A percentile compares a stretch with the other conserved stretches of the same genome.
These are phyloP conservation scores for Amylostereum areolatum DNA, from an alignment of 1,284 basidiomycete genomes.

Conservation along the genomic window DNA sequence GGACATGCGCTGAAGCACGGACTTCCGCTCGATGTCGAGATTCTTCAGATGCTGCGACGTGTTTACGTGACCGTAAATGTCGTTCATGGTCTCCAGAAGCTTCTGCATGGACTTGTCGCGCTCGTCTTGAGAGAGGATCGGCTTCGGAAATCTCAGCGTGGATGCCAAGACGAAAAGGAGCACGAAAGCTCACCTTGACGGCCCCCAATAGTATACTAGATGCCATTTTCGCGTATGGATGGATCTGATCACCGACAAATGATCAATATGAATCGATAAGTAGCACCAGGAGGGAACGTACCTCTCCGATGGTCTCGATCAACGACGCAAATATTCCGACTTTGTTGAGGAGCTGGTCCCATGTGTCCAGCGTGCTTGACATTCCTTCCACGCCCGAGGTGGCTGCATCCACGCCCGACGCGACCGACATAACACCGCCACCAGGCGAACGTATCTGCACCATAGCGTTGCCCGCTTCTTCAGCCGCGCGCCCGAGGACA, in stretches of 20 bases:
- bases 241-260: constrained; percentile 9
- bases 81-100: neutral
- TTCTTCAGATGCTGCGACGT: neutral
- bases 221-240: constrained; percentile 16
- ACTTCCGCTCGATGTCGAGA: too few relatives aligned
- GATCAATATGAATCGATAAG: neutral
- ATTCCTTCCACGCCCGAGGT: too few relatives aligned
- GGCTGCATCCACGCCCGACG: too few relatives aligned
- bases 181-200: constrained; percentile 8
- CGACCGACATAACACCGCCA: too few relatives aligned
- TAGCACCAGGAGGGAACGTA: too few relatives aligned
- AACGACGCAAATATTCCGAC: too few relatives aligned
- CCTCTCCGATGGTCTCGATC: too few relatives aligned
- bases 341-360: too few relatives aligned
- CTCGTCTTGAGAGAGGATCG: constrained; percentile 4
- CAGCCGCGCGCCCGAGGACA: too few relatives aligned
- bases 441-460: too few relatives aligned
- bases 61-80: neutral
- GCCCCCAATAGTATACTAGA: constrained; percentile 10
- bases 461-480: too few relatives aligned
- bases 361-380: too few relatives aligned
- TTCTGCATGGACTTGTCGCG: neutral
- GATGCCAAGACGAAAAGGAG: neutral
- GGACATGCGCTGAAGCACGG: neutral
- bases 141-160: constrained; percentile 1